Evolutionary conservation across 306 rosid genomes (phyloP).

Genomic region (Quercus bicolor): DNA sequence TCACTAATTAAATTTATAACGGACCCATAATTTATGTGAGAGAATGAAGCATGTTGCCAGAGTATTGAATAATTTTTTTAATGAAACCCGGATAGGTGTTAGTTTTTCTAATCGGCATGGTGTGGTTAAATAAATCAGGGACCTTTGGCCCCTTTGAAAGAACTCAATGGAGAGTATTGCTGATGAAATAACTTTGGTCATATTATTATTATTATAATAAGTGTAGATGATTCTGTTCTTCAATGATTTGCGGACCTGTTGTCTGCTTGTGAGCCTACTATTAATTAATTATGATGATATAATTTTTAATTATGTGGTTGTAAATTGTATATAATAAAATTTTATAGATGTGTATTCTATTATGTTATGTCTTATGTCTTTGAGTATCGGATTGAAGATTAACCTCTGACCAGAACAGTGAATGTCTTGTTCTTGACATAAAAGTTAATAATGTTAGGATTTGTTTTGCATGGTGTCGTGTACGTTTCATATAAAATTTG

Average conservation of each 20-base stretch:
- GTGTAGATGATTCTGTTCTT: conserved; percentile 21
- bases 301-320: conserved; percentile 7
- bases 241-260: conserved; percentile 31
- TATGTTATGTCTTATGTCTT: background rate
- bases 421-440: conserved; percentile 23
- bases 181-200: background rate
- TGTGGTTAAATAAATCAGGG: conserved; percentile 17
- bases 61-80: no score
- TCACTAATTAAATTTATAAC: no score
- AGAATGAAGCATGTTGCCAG: no score
- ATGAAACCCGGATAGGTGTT: background rate
- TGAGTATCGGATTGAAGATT: conserved; percentile 8
- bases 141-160: conserved; percentile 26
- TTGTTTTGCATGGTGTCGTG: conserved; percentile 21
- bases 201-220: background rate
- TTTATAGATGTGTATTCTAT: background rate
- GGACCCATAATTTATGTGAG: no score
- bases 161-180: background rate
- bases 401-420: conserved; percentile 29
- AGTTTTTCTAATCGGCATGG: conserved; percentile 2
- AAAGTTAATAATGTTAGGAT: background rate
- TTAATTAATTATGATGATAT: conserved; percentile 9
- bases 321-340: background rate
- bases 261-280: conserved; percentile 18
- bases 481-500: conserved; percentile 2